Base-by-base conservation (phyloP, 208 protist genomes). In the Lotmaria passim region DNA sequence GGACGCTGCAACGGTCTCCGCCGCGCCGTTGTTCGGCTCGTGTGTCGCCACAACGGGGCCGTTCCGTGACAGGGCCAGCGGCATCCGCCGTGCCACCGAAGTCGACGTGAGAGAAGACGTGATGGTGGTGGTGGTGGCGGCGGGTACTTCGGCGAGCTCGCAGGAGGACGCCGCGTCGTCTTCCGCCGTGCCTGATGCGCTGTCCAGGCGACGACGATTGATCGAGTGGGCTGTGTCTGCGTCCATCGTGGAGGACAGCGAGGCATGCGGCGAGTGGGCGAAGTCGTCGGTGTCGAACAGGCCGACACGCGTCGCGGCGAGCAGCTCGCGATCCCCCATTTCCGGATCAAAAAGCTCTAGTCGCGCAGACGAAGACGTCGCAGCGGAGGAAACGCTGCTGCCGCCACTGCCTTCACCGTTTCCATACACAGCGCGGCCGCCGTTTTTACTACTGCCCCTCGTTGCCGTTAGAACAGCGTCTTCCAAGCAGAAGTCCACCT, bases 21-120 rank as follows among this genome's bases (percentile, higher is more conserved):
- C 36, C 24, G n/a, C 2, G n/a, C 0, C 39, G 39, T 5, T 11
- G 3, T 14, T 23, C 26, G 5, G 7, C 14, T 39, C 33, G 2
- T 30, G 14, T 2, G 19, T 3, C 14, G 60, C 4, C 33, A 56
- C 26, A 3, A 46, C 55, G 7, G 71, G 39, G 8, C 71, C 48
- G 19, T 14, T 46, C 30, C 63, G 63, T 5, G 71, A 69, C 21
- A 77, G 63, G 36, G 71, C 71, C 12, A 67, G 23, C n/a, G 71
- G 63, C 39, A 55, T 47, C 0, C 63, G 71, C 38, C 59, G 52
- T 3, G 62, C 63, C 30, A 77, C 55, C 24, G 17, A 28, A 7
- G 71, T 71, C 23, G 63, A 38, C 3, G 44, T 34, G 6, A 77
- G 71, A 5, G 71, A 77, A n/a, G 71, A 77, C 17, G 39, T 71